Base-by-base conservation (phyloP, 352 stramenopile genomes). In the Globisporangium ultimum region DNA sequence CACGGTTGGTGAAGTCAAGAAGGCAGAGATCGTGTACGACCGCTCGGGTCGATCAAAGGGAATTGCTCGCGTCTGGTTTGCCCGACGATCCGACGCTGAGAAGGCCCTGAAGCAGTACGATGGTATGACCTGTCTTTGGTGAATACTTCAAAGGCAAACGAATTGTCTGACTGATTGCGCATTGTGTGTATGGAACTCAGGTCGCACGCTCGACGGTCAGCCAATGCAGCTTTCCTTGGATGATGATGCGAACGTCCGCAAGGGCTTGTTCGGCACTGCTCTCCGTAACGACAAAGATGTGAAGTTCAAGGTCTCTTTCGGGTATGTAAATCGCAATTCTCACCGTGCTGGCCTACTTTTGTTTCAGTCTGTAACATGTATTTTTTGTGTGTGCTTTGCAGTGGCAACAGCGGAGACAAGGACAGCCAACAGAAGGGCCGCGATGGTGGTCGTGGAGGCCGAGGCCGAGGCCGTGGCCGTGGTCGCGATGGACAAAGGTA, bases 21-120 rank as follows among this genome's bases (percentile, higher is more conserved):
- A 93, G 63, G 71, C 80, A 11, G 83, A 93, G 71, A 91, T 93
- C 57, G 75, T 89, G 55, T 91, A 91, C 66, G 83, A 93, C 61
- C 81, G 79, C 58, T 91, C 83, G 38, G 83, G 83, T n/a, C 78
- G 83, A 41, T 93, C 83, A 20, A 91, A 91, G 67, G 83, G 83
- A 53, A 80, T 89, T 41, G 80, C 83, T 40, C 83, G 80, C 45
- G 83, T 93, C 41, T 93, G 83, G 83, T 93, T 89, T 56, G 61
- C 66, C 32, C 81, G 78, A 51, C 76, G 75, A 46, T 74, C 70
- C 11, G 78, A 89, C 53, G 83, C 83, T 18, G 80, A 93, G 66
- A 88, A 89, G 67, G 78, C 83, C 18, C 86, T 93, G 61, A 91
- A 89, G 71, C 80, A 90, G 67, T 93, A 89, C 56, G 83, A 93